Evolutionary conservation across 345 rosid genomes (phyloP), one percentile per base, ranked within the genome.

Genomic region (Salix suchowensis): DNA sequence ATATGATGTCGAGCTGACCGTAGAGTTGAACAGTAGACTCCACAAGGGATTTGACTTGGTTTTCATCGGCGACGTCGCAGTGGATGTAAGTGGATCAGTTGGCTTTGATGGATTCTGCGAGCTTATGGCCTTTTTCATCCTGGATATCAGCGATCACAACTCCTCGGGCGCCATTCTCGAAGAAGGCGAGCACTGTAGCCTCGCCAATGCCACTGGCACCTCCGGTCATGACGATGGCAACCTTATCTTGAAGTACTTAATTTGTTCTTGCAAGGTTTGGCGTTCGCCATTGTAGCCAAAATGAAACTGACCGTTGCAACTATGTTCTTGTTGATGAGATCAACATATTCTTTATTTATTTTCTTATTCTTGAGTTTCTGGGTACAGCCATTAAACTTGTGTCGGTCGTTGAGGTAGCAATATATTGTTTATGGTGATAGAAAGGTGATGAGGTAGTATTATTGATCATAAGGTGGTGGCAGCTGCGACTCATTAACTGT

Each of bases 91-190:
- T 64, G 9, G 80, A 86, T 26, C 16, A 36, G 23, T 68, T 21
- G 7, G 34, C 18, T 2, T 87, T 84, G 14, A 86, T 82, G 6
- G 82, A 79, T 6, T 48, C 42, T 32, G 77, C 87, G 0, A 82
- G 72, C 23, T 77, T 30, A 4, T 48, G 82, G 12, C 83, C 86
- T 14, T 44, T 9, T 34, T 81, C 81, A 19, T 80, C 86, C 54
- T 83, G 83, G 66, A 85, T 76, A 50, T 85, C 88, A 0, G 87
- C 84, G 9, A 85, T 80, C 32, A 82, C 82, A 5, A 85, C 79
- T 50, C 69, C 70, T 30, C 76, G 74, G 1, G 81, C 82, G 4
- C 82, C 80, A 2, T 85, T 69, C 3, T 81, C 80, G 0, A 74
- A 79, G 2, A 87, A 70, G 23, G 72, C 30, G n/a, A 42, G 78